These are phyloP conservation scores for Leptomonas seymouri DNA, from an alignment of 208 protist species.

Conservation along the genomic window DNA sequence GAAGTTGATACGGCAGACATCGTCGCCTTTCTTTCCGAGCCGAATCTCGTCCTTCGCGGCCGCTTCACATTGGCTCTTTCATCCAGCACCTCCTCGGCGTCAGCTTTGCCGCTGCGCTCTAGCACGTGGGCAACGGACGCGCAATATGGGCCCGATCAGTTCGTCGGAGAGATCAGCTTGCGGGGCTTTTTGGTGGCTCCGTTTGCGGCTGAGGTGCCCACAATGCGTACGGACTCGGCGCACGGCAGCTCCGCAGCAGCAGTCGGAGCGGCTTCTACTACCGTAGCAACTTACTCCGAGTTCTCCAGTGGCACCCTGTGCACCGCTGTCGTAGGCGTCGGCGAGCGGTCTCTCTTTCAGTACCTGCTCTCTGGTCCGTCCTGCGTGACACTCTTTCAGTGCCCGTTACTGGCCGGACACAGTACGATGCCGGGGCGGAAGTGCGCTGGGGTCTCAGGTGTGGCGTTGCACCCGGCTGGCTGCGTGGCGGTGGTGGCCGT, in stretches of 20 bases:
- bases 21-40: constrained; percentile 23
- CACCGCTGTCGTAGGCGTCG: constrained; percentile 50
- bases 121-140: constrained; percentile 6
- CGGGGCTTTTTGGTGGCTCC: constrained; percentile 21
- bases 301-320: background rate
- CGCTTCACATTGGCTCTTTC: constrained; percentile 13
- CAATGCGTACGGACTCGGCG: background rate
- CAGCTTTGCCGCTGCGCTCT: background rate
- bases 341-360: constrained; percentile 40
- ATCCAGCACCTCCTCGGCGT: background rate
- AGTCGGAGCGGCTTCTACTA: background rate
- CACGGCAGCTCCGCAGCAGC: background rate
- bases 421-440: constrained; percentile 29
- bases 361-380: constrained; percentile 39
- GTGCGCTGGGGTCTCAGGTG: constrained; percentile 41
- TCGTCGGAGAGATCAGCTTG: constrained; percentile 25
- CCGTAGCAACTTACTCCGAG: background rate
- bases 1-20: constrained; percentile 9
- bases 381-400: constrained; percentile 52
- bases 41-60: constrained; percentile 19
- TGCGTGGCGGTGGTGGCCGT: constrained; percentile 51
- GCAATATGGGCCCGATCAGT: constrained; percentile 12
- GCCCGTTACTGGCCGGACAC: constrained; percentile 34
- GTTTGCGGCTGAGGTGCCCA: constrained; percentile 3
- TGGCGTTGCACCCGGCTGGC: constrained; percentile 67